Percentiles rank a stretch among this genome's conserved stretches.
These are phyloP conservation scores for Hyphodiscus sp. DNA, from an alignment of 2,329 filamentous ascomycete species.

Conservation along the genomic window DNA sequence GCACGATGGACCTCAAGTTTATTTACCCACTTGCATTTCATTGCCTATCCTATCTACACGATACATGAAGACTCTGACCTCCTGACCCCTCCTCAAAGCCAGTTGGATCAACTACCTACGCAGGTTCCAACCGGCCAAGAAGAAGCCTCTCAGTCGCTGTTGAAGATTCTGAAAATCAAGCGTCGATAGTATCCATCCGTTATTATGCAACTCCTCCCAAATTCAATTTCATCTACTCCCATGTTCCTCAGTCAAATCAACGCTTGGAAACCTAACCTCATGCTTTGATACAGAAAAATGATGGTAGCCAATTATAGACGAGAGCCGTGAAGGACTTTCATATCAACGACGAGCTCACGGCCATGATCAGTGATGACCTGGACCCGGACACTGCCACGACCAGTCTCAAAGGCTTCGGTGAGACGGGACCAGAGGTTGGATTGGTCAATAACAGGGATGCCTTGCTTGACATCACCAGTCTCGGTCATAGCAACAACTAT, in stretches of 20 bases:
- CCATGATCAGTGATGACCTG: slow-evolving; percentile 92
- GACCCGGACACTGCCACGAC: slow-evolving; percentile 88
- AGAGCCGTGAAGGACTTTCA: slow-evolving; percentile 91
- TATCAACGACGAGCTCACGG: slow-evolving; percentile 93
- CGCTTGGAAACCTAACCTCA: slow-evolving; percentile 11
- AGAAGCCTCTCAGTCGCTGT: slow-evolving; percentile 1
- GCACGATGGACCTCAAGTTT: not conserved
- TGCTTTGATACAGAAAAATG: slow-evolving; percentile 14
- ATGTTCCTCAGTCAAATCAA: slow-evolving; percentile 8
- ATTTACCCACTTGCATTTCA: not conserved
- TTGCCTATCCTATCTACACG: slow-evolving; percentile 12
- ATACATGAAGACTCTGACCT: slow-evolving; percentile 5
- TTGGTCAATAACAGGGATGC: slow-evolving; percentile 89
- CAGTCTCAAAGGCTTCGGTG: slow-evolving; percentile 76
- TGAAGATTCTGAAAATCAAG: slow-evolving; percentile 5
- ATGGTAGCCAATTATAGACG: slow-evolving; percentile 40
- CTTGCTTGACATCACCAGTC: slow-evolving; percentile 94
- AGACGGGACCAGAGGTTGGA: slow-evolving; percentile 81
- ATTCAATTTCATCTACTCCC: slow-evolving; percentile 2
- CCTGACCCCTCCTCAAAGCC: slow-evolving; percentile 1
- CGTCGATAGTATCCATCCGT: slow-evolving; percentile 8
- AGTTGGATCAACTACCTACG: slow-evolving; percentile 2
- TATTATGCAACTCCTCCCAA: slow-evolving; percentile 13
- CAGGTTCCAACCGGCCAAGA: slow-evolving; percentile 4
- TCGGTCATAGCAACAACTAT: slow-evolving; percentile 93